Evolutionary conservation across 495 filamentous ascomycete genomes (phyloP), one percentile per base, ranked within the genome.

Genomic region (Mytilinidion resinicola): DNA sequence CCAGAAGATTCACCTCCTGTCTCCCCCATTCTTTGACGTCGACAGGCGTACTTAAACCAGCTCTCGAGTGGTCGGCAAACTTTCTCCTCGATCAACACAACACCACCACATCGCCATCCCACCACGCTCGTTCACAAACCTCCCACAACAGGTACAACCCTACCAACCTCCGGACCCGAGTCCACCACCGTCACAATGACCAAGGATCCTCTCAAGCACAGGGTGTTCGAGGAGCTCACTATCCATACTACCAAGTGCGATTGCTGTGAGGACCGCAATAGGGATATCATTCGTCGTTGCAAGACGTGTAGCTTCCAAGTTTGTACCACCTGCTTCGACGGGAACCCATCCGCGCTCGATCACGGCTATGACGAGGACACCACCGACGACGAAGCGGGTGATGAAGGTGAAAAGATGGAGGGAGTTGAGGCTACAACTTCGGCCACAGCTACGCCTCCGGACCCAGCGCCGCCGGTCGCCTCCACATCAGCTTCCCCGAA

Each of bases 241-340:
- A 65, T 65, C 33, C 62, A 66, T 44, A 66, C 63, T 4, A 59
- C 63, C 1, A 66, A 66, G 39, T 66, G 63, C 47, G 35, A 56
- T 12, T 39, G 49, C 9, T 61, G 57, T 53, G 57, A 64, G 12
- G 10, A 20, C 9, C 57, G 53, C 38, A 66, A 66, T 35, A 52
- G 12, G 42, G 36, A 19, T 11, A 35, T 17, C 5, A 59, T 66
- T 47, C 60, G 51, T 1, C 55, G 59, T 12, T 66, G 63, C 39
- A 51, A 49, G 11, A 53, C 49, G n/a, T 66, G 63, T 41, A 59
- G 59, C 10, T 66, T 37, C 15, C 51, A 59, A 30, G 39, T 62
- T 10, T 66, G 63, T 38, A 20, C 52, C 21, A 20, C 35, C 9
- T 66, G 63, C 37, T 56, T 42, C 59, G 20, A 59, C 1, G 55